phyloP scores from a whole-genome alignment of 2,329 filamentous ascomycete genomes.

The Fusarium sp. region DNA sequence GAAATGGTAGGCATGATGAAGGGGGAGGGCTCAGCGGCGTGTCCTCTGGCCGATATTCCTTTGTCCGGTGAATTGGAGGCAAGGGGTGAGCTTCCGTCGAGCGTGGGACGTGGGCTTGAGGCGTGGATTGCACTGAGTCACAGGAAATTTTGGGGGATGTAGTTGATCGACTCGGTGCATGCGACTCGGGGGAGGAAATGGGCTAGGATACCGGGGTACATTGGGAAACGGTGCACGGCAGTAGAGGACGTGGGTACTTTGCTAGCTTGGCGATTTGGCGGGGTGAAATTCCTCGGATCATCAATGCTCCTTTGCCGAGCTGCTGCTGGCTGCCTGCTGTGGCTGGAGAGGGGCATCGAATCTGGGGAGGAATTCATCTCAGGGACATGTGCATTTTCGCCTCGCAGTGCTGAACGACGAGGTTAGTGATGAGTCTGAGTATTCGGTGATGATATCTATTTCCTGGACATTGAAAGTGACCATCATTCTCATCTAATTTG shows the following conservation, averaged over 20 bases:
- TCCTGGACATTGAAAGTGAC: not conserved
- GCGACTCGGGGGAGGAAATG: conserved; percentile 5
- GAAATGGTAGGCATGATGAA: conserved; percentile 88
- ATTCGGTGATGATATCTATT: not conserved
- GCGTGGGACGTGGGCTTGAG: conserved; percentile 32
- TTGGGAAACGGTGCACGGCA: not conserved
- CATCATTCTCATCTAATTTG: not conserved
- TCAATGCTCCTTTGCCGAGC: conserved; percentile 42
- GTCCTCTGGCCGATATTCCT: conserved; percentile 35
- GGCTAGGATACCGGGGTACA: conserved; percentile 28
- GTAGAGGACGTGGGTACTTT: conserved; percentile 19
- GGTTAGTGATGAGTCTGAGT: not conserved
- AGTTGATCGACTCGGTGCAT: conserved; percentile 19
- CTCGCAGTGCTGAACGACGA: not conserved
- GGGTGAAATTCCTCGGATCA: conserved; percentile 44
- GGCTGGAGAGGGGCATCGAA: not conserved
- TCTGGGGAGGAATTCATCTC: not conserved
- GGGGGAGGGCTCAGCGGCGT: conserved; percentile 36
- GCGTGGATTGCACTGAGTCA: conserved; percentile 49
- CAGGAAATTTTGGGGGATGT: conserved; percentile 51
- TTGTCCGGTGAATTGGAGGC: conserved; percentile 33
- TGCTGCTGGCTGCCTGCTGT: not conserved
- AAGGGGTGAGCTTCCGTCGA: conserved; percentile 33
- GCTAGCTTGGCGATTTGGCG: conserved; percentile 37
- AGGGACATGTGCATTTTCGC: not conserved